Conservation (phyloP, 192 early-diverging fungal genomes). For the Coemansia aciculifera region DNA sequence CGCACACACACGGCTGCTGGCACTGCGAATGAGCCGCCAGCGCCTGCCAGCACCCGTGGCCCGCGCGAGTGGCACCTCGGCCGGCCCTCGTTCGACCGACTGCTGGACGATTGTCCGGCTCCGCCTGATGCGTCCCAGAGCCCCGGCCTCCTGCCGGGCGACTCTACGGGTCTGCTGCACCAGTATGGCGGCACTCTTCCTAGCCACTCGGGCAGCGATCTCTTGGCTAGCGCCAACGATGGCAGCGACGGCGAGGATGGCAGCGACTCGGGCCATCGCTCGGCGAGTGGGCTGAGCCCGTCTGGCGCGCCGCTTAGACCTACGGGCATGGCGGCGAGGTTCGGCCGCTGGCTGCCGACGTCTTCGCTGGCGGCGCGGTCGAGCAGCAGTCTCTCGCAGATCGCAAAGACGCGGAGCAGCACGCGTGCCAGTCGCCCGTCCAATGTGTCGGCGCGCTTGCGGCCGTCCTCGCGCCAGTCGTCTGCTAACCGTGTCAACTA, state of each 20-base stretch:
- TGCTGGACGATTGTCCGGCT: constrained; percentile 21
- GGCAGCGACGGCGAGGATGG: constrained; percentile 13
- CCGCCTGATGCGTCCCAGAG: neutral
- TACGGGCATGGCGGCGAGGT: constrained; percentile 42
- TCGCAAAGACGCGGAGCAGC: constrained; percentile 13
- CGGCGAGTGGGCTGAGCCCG: constrained; percentile 3
- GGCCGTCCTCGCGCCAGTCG: constrained; percentile 52
- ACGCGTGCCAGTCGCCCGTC: constrained; percentile 14
- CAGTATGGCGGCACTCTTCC: constrained; percentile 2
- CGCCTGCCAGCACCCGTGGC: constrained; percentile 11
- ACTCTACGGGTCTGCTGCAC: constrained; percentile 9
- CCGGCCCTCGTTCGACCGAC: constrained; percentile 35
- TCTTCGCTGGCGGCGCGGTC: constrained; percentile 9
- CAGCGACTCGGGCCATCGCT: constrained; percentile 26
- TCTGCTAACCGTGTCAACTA: constrained; percentile 27
- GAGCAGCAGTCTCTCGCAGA: neutral
- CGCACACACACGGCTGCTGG: constrained; percentile 14
- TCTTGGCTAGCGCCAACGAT: constrained; percentile 8
- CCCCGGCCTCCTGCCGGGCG: constrained; percentile 5
- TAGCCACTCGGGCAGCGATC: constrained; percentile 18
- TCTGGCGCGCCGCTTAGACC: constrained; percentile 12
- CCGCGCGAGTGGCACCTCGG: constrained; percentile 52
- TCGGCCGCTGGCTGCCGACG: constrained; percentile 36
- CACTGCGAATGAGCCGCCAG: constrained; percentile 7
- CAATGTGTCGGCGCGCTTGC: constrained; percentile 17